These are phyloP conservation scores for Madurella mycetomatis DNA, from an alignment of 2,329 filamentous ascomycete species.

Conservation along the genomic window DNA sequence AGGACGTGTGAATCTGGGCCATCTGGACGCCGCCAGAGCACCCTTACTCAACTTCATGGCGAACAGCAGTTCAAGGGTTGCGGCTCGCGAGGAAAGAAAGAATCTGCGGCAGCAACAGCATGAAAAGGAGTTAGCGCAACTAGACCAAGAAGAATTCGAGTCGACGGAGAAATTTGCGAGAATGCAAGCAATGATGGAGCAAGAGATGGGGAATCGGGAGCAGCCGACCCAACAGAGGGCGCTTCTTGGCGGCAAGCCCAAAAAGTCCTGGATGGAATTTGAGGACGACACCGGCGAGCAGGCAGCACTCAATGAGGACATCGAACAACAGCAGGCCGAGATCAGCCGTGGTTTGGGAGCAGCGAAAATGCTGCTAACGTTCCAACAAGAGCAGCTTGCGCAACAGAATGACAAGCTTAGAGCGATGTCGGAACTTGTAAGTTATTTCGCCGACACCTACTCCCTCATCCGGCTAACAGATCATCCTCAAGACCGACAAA, in stretches of 20 bases:
- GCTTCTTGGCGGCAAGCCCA: background rate
- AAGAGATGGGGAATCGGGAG: background rate
- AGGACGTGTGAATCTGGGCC: background rate
- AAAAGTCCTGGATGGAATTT: background rate
- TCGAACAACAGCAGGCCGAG: background rate
- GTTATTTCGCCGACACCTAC: background rate
- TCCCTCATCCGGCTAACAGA: background rate
- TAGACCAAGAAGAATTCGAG: background rate
- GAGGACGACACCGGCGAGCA: background rate
- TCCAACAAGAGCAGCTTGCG: background rate
- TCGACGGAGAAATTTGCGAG: background rate
- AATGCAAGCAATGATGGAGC: background rate
- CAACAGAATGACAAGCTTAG: background rate
- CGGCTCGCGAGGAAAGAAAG: background rate
- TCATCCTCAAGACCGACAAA: background rate
- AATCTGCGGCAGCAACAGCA: background rate
- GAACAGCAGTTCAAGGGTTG: background rate
- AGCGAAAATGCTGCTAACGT: background rate
- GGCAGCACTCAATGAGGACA: background rate
- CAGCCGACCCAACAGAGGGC: background rate
- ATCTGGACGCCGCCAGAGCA: slow-evolving; percentile 41
- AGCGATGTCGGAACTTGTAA: background rate
- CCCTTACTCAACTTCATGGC: slow-evolving; percentile 27
- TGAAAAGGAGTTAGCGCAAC: background rate
- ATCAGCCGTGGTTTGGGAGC: background rate